phyloP scores from a whole-genome alignment of 768 basidiomycete species.

The Rubroboletus pulcherrimus region DNA sequence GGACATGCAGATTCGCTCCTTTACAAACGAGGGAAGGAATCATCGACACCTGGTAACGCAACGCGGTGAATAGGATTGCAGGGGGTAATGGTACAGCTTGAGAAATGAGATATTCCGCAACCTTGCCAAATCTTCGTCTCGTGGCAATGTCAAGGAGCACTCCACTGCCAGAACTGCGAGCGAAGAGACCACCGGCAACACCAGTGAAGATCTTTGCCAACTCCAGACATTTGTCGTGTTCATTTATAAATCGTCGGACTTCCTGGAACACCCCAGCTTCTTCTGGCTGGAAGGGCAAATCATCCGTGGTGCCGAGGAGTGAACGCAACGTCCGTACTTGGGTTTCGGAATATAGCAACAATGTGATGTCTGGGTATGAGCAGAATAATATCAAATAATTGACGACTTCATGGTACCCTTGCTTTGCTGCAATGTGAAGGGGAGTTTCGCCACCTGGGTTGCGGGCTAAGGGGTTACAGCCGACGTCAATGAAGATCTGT shows the following conservation, averaged over 20 bases:
- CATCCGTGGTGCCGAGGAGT: background rate
- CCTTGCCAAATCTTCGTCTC: background rate
- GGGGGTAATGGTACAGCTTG: background rate
- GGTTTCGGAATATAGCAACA: background rate
- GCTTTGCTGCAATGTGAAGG: background rate
- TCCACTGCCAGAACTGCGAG: background rate
- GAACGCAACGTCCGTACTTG: background rate
- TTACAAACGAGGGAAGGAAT: background rate
- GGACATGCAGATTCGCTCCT: background rate
- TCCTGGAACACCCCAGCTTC: background rate
- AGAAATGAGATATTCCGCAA: background rate
- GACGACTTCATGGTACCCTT: background rate
- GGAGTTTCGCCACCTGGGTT: background rate
- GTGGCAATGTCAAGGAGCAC: background rate
- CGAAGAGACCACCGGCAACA: background rate
- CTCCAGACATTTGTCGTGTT: background rate
- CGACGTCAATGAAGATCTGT: background rate
- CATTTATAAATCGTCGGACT: background rate
- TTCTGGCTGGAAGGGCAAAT: background rate
- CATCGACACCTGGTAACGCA: background rate
- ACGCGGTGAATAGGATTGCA: background rate
- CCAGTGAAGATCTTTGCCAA: background rate
- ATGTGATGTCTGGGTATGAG: background rate
- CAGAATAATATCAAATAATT: background rate
- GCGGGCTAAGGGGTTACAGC: background rate